Percentiles rank a stretch among this genome's conserved stretches.
Evolutionary conservation across 257 asterid species (phyloP).

Genomic region (Solanum dulcamara): DNA sequence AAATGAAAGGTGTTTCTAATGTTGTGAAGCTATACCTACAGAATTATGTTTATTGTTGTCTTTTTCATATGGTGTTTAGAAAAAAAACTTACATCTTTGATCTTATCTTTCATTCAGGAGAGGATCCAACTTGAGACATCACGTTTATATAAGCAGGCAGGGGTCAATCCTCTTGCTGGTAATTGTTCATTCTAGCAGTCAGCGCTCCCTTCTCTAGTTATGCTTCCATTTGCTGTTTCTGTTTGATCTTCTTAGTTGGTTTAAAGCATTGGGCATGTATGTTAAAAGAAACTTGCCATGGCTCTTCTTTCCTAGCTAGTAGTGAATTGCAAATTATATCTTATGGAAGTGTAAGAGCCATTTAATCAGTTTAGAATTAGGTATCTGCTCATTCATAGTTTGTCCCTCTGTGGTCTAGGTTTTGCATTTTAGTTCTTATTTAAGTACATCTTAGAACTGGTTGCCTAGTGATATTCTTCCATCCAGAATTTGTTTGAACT

Average conservation of each 20-base stretch:
- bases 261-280: not conserved
- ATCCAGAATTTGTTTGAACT: not conserved
- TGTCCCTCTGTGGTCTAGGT: not conserved
- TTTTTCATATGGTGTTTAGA: not conserved
- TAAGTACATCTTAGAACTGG: not conserved
- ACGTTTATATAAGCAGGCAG: conserved; percentile 84
- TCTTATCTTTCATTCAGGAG: conserved; percentile 36
- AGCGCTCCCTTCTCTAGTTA: not conserved
- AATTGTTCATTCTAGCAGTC: conserved; percentile 6
- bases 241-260: not conserved
- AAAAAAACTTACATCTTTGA: not conserved
- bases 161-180: conserved; percentile 99
- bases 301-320: not conserved
- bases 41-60: not conserved
- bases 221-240: not conserved
- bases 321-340: not conserved
- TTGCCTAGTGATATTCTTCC: not conserved
- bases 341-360: not conserved
- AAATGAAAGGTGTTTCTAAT: not conserved
- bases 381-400: not conserved
- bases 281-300: not conserved
- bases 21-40: not conserved
- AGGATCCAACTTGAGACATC: conserved; percentile 99
- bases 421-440: not conserved
- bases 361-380: not conserved